Evolutionary conservation across 192 early-diverging fungal genomes (phyloP).

Genomic region (Backusella macrospora): DNA sequence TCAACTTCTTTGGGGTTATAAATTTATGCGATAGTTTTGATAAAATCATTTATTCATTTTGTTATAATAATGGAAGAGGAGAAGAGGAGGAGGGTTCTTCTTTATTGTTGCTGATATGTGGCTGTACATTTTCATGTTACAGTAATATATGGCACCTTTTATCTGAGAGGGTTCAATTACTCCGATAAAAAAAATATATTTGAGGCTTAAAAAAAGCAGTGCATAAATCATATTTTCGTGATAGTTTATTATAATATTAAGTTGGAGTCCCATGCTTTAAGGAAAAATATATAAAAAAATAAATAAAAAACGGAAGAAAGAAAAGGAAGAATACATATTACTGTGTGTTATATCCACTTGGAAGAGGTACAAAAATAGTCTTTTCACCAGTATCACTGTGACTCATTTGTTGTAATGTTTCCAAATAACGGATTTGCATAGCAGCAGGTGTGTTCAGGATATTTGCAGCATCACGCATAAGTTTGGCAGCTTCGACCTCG

Average conservation of each 20-base stretch:
- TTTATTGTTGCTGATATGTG: background rate
- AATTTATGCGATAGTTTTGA: too few species aligned
- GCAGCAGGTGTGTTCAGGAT: slow-evolving; percentile 76
- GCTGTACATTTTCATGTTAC: background rate
- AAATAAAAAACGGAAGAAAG: background rate
- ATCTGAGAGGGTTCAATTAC: background rate
- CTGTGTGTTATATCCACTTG: background rate
- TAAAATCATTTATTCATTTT: too few species aligned
- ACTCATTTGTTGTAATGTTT: slow-evolving; percentile 83
- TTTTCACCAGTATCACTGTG: slow-evolving; percentile 67
- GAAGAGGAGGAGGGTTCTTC: too few species aligned
- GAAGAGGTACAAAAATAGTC: slow-evolving; percentile 70
- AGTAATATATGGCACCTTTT: background rate
- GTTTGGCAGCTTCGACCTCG: slow-evolving; percentile 72
- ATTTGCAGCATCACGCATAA: slow-evolving; percentile 94
- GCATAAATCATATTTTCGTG: background rate
- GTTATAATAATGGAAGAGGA: too few species aligned
- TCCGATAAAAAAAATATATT: background rate
- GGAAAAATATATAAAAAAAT: background rate
- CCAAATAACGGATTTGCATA: slow-evolving; percentile 85
- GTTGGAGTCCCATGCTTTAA: background rate
- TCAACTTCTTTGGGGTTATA: too few species aligned
- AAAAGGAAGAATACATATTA: background rate
- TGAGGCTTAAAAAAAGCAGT: background rate
- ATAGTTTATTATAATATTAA: background rate